Conservation (phyloP, 2,329 filamentous ascomycete species). For the Madurella mycetomatis region DNA sequence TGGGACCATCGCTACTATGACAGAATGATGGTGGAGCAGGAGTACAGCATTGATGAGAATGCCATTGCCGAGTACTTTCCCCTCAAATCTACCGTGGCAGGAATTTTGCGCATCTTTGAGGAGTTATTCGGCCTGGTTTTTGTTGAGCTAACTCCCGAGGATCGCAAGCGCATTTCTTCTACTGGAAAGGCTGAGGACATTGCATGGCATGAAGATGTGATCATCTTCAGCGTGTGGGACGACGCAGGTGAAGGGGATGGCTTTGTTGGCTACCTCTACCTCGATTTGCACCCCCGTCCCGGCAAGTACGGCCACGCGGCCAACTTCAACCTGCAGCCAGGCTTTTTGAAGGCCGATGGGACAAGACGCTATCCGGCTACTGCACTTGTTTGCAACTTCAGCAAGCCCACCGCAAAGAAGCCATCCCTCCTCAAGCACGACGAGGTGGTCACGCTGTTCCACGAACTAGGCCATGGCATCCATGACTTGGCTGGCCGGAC, state of each 20-base stretch:
- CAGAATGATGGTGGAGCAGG: constrained; percentile 72
- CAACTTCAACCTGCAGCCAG: constrained; percentile 77
- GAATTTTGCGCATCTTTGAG: constrained; percentile 81
- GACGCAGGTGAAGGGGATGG: constrained; percentile 64
- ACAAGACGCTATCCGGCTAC: constrained; percentile 72
- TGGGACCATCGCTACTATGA: constrained; percentile 83
- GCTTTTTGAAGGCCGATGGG: constrained; percentile 62
- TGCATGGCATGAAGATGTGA: constrained; percentile 78
- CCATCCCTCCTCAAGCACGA: constrained; percentile 77
- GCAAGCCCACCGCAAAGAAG: constrained; percentile 71
- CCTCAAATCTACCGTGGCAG: constrained; percentile 64
- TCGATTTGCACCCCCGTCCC: constrained; percentile 73
- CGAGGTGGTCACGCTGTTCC: constrained; percentile 78
- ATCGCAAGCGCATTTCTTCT: constrained; percentile 60
- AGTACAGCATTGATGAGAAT: constrained; percentile 74
- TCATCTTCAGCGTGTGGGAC: constrained; percentile 78
- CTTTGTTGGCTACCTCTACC: constrained; percentile 78
- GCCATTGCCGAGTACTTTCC: constrained; percentile 83
- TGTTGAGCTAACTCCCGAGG: constrained; percentile 64
- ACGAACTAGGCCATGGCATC: constrained; percentile 69
- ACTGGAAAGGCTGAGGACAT: constrained; percentile 68
- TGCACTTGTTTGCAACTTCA: constrained; percentile 80
- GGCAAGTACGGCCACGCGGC: constrained; percentile 84
- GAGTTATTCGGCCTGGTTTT: constrained; percentile 76
- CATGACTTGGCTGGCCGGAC: constrained; percentile 63